Base-by-base conservation (phyloP, 345 rosid genomes). In the Kernera saxatilis region DNA sequence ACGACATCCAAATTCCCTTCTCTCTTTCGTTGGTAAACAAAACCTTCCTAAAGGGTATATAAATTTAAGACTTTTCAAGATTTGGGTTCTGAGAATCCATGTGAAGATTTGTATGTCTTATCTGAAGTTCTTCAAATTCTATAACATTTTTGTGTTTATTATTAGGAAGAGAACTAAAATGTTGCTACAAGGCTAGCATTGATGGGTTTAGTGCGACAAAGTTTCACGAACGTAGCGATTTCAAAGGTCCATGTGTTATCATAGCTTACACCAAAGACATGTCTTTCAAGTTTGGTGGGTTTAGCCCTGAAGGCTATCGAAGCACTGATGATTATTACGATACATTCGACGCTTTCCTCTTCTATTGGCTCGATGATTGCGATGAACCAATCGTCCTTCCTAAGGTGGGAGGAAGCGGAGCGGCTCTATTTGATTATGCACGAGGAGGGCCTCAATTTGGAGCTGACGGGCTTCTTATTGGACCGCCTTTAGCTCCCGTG, bases 221-320 rank as follows among this genome's bases (percentile, higher is more conserved):
- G 21, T 93, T 93, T 73, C 98, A 93, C 18, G 78, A 78, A 25
- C 85, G 85, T 64, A 75, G 90, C 66, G 93, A 90, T 77, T 90
- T 90, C 88, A 87, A 88, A 82, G 96, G 98, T 33, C 97, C 97
- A 8, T 93, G 96, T 70, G 97, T 93, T 56, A 82, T 93, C 21
- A 84, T 90, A 43, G 97, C 92, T 48, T 86, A 84, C 70, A 88
- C 95, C 43, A 69, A 55, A 63, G 69, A 82, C 69, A 80, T 75
- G 69, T 70, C 83, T 67, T 85, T 86, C 85, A 88, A 89, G 80
- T 89, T 88, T 64, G 98, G 96, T 22, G 94, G 86, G 19, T 92
- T 87, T 71, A 92, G 70, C 29, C 88, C 96, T 0, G 96, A 89
- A 69, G 98, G 98, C n/a, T 92, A 88, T 43, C 78, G 88, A 69